Percentiles rank a stretch among this genome's conserved stretches.
Conservation (phyloP, 2,329 filamentous ascomycete species). For the Periconia sp. region DNA sequence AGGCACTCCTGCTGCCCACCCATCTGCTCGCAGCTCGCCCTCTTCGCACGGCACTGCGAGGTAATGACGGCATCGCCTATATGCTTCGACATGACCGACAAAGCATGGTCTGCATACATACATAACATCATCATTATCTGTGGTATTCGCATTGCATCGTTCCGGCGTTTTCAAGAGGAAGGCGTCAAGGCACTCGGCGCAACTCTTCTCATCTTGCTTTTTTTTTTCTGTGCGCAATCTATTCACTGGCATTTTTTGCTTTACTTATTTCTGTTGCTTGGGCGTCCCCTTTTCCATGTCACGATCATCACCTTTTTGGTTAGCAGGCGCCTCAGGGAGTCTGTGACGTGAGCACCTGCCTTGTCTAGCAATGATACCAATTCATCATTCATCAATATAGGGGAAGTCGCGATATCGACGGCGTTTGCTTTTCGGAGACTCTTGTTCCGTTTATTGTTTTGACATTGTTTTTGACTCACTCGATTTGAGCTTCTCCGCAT, state of each 20-base stretch:
- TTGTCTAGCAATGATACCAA: conserved; percentile 5
- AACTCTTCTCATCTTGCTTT: conserved; percentile 1
- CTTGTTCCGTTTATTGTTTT: neutral
- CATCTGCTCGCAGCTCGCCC: conserved; percentile 33
- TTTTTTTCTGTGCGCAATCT: neutral
- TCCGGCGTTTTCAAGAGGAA: conserved; percentile 18
- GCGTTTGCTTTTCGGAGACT: neutral
- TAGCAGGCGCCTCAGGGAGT: conserved; percentile 1
- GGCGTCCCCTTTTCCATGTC: neutral
- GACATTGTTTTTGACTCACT: too few species aligned
- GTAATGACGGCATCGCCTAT: conserved; percentile 9
- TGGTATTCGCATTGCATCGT: conserved; percentile 22
- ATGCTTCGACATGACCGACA: neutral
- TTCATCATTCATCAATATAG: neutral
- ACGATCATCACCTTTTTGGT: neutral
- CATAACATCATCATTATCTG: conserved; percentile 15
- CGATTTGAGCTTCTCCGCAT: neutral
- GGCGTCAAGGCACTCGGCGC: conserved; percentile 17
- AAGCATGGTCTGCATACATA: neutral
- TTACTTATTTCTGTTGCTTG: neutral
- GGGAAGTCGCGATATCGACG: neutral
- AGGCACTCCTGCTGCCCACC: conserved; percentile 30
- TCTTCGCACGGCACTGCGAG: conserved; percentile 31
- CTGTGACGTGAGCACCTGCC: neutral
- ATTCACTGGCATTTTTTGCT: neutral